These are phyloP conservation scores for Apiotrichum laibachii DNA, from an alignment of 1,284 basidiomycete genomes.

Conservation along the genomic window DNA sequence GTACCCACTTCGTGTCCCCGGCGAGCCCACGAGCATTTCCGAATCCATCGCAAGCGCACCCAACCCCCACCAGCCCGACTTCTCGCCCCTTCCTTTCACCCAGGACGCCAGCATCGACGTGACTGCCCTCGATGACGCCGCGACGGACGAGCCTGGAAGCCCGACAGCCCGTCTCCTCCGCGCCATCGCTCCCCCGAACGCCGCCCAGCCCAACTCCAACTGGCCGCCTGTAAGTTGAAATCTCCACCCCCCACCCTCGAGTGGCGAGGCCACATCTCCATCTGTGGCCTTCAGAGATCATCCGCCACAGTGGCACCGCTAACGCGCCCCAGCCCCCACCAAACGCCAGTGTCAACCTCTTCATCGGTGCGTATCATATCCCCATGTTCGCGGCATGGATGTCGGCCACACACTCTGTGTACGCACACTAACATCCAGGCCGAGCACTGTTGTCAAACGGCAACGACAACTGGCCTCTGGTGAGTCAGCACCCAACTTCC, in stretches of 20 bases:
- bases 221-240: constrained; percentile 42
- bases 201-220: constrained; percentile 37
- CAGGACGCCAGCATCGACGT: constrained; percentile 35
- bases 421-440: constrained; percentile 18
- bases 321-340: constrained; percentile 41
- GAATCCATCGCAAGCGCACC: constrained; percentile 44
- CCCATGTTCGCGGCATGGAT: neutral
- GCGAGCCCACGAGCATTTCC: constrained; percentile 34
- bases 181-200: constrained; percentile 45
- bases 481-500: constrained; percentile 18
- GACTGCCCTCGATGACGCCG: constrained; percentile 28
- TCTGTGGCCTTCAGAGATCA: neutral
- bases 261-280: constrained; percentile 1
- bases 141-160: constrained; percentile 39
- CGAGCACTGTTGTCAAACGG: constrained; percentile 47
- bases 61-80: constrained; percentile 43
- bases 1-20: constrained; percentile 19
- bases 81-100: constrained; percentile 34
- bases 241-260: neutral
- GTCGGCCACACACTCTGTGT: neutral
- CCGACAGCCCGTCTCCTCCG: constrained; percentile 43
- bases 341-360: constrained; percentile 48
- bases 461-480: constrained; percentile 51
- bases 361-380: constrained; percentile 36
- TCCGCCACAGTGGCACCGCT: constrained; percentile 21